Conservation (phyloP, 169 alveolate genomes). For the Blepharisma undulans region DNA sequence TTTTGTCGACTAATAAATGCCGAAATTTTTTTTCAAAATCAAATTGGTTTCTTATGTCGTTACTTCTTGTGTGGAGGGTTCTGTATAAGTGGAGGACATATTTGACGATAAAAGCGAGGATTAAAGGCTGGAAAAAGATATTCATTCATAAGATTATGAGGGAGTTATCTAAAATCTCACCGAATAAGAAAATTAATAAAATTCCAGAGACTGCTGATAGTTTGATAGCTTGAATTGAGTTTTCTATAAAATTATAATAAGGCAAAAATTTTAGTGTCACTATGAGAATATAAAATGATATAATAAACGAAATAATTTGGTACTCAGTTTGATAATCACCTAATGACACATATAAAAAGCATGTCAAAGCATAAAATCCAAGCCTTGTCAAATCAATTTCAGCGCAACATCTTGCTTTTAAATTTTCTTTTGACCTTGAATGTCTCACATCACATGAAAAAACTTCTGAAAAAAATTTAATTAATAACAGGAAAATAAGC, state of each 20-base stretch:
- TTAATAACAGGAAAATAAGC: background rate
- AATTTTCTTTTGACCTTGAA: background rate
- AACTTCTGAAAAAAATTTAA: background rate
- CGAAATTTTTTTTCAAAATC: background rate
- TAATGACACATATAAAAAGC: background rate
- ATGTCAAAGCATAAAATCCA: background rate
- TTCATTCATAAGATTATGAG: background rate
- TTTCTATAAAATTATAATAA: background rate
- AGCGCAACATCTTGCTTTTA: background rate
- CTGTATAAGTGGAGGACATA: background rate
- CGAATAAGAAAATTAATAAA: background rate
- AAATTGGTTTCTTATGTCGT: background rate
- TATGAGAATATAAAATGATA: background rate
- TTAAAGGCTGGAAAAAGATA: background rate
- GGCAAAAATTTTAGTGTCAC: background rate
- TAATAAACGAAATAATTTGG: background rate
- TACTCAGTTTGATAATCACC: background rate
- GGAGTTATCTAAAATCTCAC: background rate
- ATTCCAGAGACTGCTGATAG: background rate
- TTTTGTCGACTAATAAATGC: background rate
- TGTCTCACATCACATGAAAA: background rate
- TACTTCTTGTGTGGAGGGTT: background rate
- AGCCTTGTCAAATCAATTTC: background rate
- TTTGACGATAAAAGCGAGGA: background rate
- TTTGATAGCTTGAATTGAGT: background rate